These are phyloP conservation scores for Termitomyces bulborhizus DNA, from an alignment of 768 basidiomycete genomes.

Conservation along the genomic window DNA sequence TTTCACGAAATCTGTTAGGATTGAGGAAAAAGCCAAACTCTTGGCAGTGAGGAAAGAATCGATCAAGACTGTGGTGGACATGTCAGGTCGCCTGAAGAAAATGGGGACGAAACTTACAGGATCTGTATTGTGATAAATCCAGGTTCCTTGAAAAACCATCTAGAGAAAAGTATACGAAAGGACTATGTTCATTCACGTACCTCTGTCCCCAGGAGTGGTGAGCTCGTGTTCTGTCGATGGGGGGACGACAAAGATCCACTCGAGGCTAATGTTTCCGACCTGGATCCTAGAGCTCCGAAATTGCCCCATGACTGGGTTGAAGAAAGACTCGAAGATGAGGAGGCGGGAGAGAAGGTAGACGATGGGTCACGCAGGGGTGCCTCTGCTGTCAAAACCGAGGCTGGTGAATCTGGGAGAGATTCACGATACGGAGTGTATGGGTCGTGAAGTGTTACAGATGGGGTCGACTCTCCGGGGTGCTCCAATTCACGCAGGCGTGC, in stretches of 20 bases:
- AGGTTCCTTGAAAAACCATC: slow-evolving; percentile 28
- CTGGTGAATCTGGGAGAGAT: slow-evolving; percentile 25
- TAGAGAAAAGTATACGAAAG: not conserved
- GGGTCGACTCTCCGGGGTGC: slow-evolving; percentile 39
- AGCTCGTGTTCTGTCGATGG: slow-evolving; percentile 25
- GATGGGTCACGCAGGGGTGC: slow-evolving; percentile 21
- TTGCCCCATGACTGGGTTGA: slow-evolving; percentile 38
- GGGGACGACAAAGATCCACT: slow-evolving; percentile 36
- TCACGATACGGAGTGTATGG: slow-evolving; percentile 37
- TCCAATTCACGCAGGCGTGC: slow-evolving; percentile 53
- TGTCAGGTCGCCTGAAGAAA: not conserved
- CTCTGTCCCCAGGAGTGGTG: slow-evolving; percentile 33
- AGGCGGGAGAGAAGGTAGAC: slow-evolving; percentile 39
- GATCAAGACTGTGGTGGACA: slow-evolving; percentile 39
- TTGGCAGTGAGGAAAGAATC: slow-evolving; percentile 49
- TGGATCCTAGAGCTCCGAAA: slow-evolving; percentile 28
- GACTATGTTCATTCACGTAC: slow-evolving; percentile 19
- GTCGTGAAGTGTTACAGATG: slow-evolving; percentile 44
- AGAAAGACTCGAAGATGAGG: slow-evolving; percentile 40
- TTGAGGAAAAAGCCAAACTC: slow-evolving; percentile 67
- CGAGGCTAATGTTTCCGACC: slow-evolving; percentile 37
- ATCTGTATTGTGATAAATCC: slow-evolving; percentile 28
- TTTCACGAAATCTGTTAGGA: slow-evolving; percentile 38
- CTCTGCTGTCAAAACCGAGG: slow-evolving; percentile 26
- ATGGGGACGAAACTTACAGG: slow-evolving; percentile 23